Evolutionary conservation across 192 early-diverging fungal genomes (phyloP), one percentile per base, ranked within the genome.

Genomic region (Podila horticola): DNA sequence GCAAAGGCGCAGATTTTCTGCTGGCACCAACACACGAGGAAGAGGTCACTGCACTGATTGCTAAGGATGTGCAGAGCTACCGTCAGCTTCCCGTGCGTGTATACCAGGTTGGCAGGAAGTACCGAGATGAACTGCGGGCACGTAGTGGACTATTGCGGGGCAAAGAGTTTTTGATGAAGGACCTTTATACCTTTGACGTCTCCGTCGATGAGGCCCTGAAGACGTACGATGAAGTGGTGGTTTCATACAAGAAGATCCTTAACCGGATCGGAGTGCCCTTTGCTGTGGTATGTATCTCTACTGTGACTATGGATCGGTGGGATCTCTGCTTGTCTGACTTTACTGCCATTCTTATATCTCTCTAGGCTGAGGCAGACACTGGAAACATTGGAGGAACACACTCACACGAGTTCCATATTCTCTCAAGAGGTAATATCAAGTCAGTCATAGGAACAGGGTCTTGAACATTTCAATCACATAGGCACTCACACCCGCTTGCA

Each of bases 141-240:
- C 87, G 96, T 26, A 90, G 89, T 8, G 97, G 97, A 11, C 77
- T 98, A 24, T 86, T 98, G 57, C 85, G 97, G 15, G 95, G 89
- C 3, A 90, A 94, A 34, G 97, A 98, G 77, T 98, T 98, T 79
- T 75, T 96, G n/a, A 98, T 98, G 97, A 98, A 97, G 82, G 97
- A 98, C 83, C 77, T 98, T 73, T 97, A 98, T 79, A 89, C 93
- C 10, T 98, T 98, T 82, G 95, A 98, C 75, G 87, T 82, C 5
- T 87, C 88, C 1, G 79, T 87, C 66, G 79, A 91, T 19, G 86
- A 86, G 41, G 94, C 97, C 0, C 79, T 91, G 31, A 83, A 77
- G n/a, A 92, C 97, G 0, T 98, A 97, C 74, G 83, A 92, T 22
- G 82, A 89, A 22, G 86, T 98, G n/a, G 84, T 87, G 55, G 70